phyloP scores from a whole-genome alignment of 2,329 filamentous ascomycete genomes.

The Nothophoma quercina region DNA sequence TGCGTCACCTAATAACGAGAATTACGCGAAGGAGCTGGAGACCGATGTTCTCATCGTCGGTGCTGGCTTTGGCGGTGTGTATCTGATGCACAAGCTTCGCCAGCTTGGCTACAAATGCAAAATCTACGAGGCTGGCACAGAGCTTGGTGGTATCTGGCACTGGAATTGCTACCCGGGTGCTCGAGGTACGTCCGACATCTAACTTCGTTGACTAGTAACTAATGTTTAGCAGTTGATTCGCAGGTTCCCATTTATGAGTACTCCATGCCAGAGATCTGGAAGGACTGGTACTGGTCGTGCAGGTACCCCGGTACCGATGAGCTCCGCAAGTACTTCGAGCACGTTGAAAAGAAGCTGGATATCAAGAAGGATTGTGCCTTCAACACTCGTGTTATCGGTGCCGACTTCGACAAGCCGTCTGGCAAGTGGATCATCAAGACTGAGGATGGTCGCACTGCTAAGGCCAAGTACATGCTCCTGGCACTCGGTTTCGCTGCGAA shows the following conservation, averaged over 20 bases:
- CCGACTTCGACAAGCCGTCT: constrained; percentile 58
- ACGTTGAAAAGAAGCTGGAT: constrained; percentile 63
- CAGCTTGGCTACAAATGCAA: constrained; percentile 51
- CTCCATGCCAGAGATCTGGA: constrained; percentile 57
- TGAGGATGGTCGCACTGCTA: constrained; percentile 60
- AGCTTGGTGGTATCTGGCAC: constrained; percentile 55
- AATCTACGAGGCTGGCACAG: constrained; percentile 51
- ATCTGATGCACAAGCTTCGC: constrained; percentile 52
- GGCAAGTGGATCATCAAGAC: constrained; percentile 62
- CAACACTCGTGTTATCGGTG: constrained; percentile 62
- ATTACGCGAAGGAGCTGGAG: constrained; percentile 46
- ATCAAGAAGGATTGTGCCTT: constrained; percentile 66
- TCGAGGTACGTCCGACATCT: constrained; percentile 23
- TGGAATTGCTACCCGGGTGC: constrained; percentile 57
- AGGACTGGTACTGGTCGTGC: constrained; percentile 64
- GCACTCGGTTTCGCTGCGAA: constrained; percentile 67
- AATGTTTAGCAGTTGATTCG: constrained; percentile 48
- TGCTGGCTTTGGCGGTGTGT: constrained; percentile 53
- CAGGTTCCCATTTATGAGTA: constrained; percentile 58
- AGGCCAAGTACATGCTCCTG: constrained; percentile 61
- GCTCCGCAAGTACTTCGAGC: constrained; percentile 65
- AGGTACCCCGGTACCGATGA: constrained; percentile 63
- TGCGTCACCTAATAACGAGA: constrained; percentile 33
- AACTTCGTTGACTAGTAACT: background rate
- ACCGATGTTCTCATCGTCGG: constrained; percentile 51